These are phyloP conservation scores for Flaveria trinervia DNA, from an alignment of 129 eudicot species.

Conservation along the genomic window DNA sequence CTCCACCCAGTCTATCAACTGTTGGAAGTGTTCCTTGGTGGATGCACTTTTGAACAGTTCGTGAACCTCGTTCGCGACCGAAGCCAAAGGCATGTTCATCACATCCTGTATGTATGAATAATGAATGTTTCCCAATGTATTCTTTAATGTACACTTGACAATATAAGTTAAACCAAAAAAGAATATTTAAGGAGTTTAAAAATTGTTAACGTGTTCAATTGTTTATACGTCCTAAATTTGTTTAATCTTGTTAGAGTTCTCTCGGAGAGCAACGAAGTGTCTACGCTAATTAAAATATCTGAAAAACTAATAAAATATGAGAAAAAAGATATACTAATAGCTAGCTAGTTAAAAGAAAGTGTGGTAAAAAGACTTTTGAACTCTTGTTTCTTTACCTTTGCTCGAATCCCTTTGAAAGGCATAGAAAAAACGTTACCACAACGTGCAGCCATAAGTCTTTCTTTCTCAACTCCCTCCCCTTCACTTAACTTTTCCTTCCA, in stretches of 20 bases:
- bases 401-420: conserved; percentile 47
- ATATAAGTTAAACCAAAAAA: no score
- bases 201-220: background rate
- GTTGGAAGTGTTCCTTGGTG: conserved; percentile 55
- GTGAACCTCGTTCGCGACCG: conserved; percentile 42
- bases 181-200: background rate
- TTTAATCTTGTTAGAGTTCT: background rate
- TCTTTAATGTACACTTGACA: background rate
- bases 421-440: conserved; percentile 61
- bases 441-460: conserved; percentile 26
- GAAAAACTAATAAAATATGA: no score
- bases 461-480: conserved; percentile 38
- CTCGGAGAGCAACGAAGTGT: no score
- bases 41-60: conserved; percentile 34
- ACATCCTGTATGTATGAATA: conserved; percentile 19
- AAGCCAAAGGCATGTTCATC: conserved; percentile 34
- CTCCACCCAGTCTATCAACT: conserved; percentile 66
- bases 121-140: background rate
- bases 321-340: no score
- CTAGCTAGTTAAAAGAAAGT: no score
- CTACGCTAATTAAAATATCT: no score
- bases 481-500: conserved; percentile 45
- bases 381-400: conserved; percentile 17
- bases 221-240: background rate
- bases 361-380: background rate